Percentiles rank a stretch among this genome's conserved stretches.
phyloP scores from a whole-genome alignment of 164 flowering plant genomes.

The Magnolia changhungtana region DNA sequence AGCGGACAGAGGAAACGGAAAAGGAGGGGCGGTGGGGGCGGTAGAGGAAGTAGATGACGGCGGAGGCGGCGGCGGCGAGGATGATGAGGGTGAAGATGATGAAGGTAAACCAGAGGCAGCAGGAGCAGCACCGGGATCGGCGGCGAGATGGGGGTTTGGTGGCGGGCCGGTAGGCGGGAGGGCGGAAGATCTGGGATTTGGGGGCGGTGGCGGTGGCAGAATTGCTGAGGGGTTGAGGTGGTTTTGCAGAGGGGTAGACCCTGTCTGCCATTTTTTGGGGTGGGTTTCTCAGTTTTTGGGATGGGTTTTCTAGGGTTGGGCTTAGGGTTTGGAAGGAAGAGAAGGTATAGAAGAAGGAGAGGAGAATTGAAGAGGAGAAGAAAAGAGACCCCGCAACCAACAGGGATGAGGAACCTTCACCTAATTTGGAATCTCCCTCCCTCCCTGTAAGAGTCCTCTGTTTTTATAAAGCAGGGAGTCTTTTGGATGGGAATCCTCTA shows the following conservation, averaged over 20 bases:
- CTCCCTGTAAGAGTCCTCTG: no score
- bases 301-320: neutral
- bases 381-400: constrained; percentile 1
- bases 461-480: no score
- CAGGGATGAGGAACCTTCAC: constrained; percentile 2
- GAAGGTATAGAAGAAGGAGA: neutral
- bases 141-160: constrained; percentile 42
- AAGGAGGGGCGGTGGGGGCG: constrained; percentile 74
- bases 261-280: constrained; percentile 38
- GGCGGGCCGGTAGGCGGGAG: constrained; percentile 62
- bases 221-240: constrained; percentile 4
- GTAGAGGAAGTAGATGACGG: constrained; percentile 55
- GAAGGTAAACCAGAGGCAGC: constrained; percentile 50
- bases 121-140: constrained; percentile 54
- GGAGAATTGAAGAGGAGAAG: neutral
- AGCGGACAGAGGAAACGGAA: constrained; percentile 50
- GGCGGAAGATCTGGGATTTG: constrained; percentile 26
- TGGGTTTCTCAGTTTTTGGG: neutral
- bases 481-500: no score
- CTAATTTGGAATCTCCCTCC: neutral
- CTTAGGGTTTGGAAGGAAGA: neutral
- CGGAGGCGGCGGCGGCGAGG: constrained; percentile 50
- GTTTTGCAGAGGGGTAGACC: constrained; percentile 35
- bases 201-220: constrained; percentile 35
- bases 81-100: constrained; percentile 39